These are phyloP conservation scores for Cardamine resedifolia DNA, from an alignment of 345 rosid species.

Conservation along the genomic window DNA sequence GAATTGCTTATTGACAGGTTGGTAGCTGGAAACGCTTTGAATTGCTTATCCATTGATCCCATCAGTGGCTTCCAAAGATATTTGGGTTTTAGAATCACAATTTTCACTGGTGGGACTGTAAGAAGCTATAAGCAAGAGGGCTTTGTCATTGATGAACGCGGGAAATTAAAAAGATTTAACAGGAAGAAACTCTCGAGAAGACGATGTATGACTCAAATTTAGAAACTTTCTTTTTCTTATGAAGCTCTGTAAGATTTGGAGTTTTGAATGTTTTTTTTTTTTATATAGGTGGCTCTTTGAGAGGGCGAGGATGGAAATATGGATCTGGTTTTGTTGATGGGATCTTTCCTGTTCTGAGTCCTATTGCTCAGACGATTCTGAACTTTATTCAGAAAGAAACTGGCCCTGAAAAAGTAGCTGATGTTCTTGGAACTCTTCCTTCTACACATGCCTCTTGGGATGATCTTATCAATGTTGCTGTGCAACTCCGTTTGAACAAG, in stretches of 20 bases:
- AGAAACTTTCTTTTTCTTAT: neutral
- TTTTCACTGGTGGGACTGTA: constrained; percentile 36
- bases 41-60: constrained; percentile 37
- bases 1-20: constrained; percentile 41
- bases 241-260: neutral
- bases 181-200: constrained; percentile 72
- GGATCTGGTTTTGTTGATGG: constrained; percentile 97
- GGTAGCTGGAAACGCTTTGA: constrained; percentile 44
- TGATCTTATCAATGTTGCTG: constrained; percentile 76
- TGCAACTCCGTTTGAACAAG: constrained; percentile 79
- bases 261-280: constrained; percentile 2
- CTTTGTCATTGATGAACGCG: constrained; percentile 62
- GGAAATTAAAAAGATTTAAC: constrained; percentile 61
- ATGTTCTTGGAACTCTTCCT: constrained; percentile 63
- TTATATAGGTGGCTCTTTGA: constrained; percentile 75
- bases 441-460: constrained; percentile 78
- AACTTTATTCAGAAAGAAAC: constrained; percentile 51
- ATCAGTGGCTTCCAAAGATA: constrained; percentile 31
- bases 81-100: constrained; percentile 38
- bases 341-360: constrained; percentile 82
- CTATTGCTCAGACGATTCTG: constrained; percentile 70
- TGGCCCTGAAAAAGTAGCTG: constrained; percentile 47
- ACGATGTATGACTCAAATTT: constrained; percentile 46
- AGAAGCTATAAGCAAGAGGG: constrained; percentile 52
- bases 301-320: constrained; percentile 92